Percentiles rank a stretch among this genome's conserved stretches.
phyloP scores from a whole-genome alignment of 441 rosid species.

The California macrophylla region DNA sequence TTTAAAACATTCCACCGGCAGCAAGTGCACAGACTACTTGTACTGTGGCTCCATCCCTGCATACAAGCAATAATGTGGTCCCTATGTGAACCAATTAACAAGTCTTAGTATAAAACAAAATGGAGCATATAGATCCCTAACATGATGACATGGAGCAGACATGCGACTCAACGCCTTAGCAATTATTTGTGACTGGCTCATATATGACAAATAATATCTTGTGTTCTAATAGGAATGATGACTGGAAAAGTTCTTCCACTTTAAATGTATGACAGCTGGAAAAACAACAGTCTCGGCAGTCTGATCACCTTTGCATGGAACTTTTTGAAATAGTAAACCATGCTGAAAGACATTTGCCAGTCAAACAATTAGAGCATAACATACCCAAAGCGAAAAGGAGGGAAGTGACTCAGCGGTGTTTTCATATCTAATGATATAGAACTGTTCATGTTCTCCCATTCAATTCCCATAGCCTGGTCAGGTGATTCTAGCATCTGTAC shows the following conservation, averaged over 20 bases:
- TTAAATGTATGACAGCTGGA: not conserved
- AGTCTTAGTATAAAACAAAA: not conserved
- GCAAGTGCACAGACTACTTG: not conserved
- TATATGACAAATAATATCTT: not conserved
- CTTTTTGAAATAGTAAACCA: constrained; percentile 6
- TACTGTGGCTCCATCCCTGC: not conserved
- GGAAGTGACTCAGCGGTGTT: constrained; percentile 89
- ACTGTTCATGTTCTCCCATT: constrained; percentile 62
- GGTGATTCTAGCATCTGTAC: constrained; percentile 58
- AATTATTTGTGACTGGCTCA: not conserved
- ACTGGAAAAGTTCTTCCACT: not conserved
- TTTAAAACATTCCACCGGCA: not conserved
- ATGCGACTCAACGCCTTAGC: not conserved
- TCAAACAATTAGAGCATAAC: constrained; percentile 15
- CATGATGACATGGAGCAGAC: not conserved
- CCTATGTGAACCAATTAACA: not conserved
- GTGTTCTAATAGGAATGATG: not conserved
- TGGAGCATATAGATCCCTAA: not conserved
- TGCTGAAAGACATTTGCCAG: not conserved
- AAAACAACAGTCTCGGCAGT: constrained; percentile 6
- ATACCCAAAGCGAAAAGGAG: constrained; percentile 97
- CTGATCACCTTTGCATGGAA: not conserved
- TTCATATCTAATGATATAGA: constrained; percentile 81
- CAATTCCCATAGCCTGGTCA: constrained; percentile 48
- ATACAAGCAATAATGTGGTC: not conserved